These are phyloP conservation scores for Nicotiana rustica DNA, from an alignment of 305 asterid genomes.

Conservation along the genomic window DNA sequence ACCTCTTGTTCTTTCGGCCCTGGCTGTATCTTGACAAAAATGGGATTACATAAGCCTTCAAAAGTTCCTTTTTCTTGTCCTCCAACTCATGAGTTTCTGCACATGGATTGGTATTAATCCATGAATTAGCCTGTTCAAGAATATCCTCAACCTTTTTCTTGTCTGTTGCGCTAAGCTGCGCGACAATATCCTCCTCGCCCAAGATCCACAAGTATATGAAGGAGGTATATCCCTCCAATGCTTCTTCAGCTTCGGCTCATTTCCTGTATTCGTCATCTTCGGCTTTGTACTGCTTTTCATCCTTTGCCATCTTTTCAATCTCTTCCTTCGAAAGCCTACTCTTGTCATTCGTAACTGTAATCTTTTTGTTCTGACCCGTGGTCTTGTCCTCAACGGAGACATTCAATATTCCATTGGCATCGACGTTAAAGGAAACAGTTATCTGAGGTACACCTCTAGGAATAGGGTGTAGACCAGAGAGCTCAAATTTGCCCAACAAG, in stretches of 20 bases:
- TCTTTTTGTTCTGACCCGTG: conserved; percentile 38
- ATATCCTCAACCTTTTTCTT: conserved; percentile 40
- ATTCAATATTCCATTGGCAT: conserved; percentile 38
- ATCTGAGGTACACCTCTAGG: conserved; percentile 40
- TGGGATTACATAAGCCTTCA: conserved; percentile 16
- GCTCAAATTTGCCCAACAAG: conserved; percentile 38
- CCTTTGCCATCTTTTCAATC: conserved; percentile 43
- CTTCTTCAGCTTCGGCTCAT: conserved; percentile 33
- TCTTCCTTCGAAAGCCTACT: conserved; percentile 43
- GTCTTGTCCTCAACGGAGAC: conserved; percentile 38
- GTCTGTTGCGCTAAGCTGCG: conserved; percentile 33
- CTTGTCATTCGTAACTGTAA: conserved; percentile 40
- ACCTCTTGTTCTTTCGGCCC: neutral
- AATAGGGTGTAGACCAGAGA: conserved; percentile 39
- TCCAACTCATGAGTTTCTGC: conserved; percentile 42
- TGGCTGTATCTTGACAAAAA: conserved; percentile 37
- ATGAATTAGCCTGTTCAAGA: conserved; percentile 35
- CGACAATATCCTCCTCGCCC: neutral
- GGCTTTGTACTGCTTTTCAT: conserved; percentile 39
- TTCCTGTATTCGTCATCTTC: conserved; percentile 42
- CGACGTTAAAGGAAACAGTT: conserved; percentile 38
- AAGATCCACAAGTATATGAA: too few species aligned
- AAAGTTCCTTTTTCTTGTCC: conserved; percentile 38
- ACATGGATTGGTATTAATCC: conserved; percentile 38
- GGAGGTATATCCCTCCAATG: too few species aligned